phyloP scores from a whole-genome alignment of 805 yeast genomes.

The Myxozyma monticola region DNA sequence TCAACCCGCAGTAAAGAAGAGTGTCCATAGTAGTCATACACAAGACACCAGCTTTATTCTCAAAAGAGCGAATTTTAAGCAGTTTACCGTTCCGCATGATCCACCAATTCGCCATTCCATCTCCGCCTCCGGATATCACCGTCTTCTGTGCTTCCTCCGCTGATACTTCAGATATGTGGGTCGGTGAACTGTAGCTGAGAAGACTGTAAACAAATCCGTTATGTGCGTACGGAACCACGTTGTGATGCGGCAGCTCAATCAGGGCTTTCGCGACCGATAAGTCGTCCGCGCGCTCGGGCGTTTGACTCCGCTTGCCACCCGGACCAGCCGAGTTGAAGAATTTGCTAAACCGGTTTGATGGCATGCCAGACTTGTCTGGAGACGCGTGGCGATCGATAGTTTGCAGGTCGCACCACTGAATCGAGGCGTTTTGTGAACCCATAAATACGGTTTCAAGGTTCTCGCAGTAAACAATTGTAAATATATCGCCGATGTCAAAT shows the following conservation, averaged over 20 bases:
- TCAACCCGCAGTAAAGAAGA: constrained; percentile 79
- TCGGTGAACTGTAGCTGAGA: constrained; percentile 11
- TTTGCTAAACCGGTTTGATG: constrained; percentile 56
- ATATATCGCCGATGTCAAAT: constrained; percentile 90
- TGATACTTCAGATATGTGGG: constrained; percentile 4
- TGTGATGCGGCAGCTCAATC: constrained; percentile 59
- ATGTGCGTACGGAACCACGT: constrained; percentile 80
- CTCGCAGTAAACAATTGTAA: constrained; percentile 73
- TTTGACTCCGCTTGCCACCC: constrained; percentile 48
- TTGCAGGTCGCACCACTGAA: constrained; percentile 61
- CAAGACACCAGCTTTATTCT: constrained; percentile 64
- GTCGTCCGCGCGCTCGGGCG: constrained; percentile 31
- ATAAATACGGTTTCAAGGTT: constrained; percentile 62
- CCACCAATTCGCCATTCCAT: constrained; percentile 86
- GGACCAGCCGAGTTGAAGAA: constrained; percentile 92
- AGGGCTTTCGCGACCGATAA: constrained; percentile 16
- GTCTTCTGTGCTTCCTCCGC: constrained; percentile 38
- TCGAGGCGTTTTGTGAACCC: constrained; percentile 91
- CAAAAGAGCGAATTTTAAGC: constrained; percentile 8
- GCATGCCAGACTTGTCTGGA: constrained; percentile 36
- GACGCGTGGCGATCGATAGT: constrained; percentile 31
- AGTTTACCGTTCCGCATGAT: constrained; percentile 40
- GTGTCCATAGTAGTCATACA: constrained; percentile 65
- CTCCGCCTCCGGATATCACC: constrained; percentile 81
- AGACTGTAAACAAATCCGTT: constrained; percentile 76